These are phyloP conservation scores for Cryphonectria japonica DNA, from an alignment of 2,329 filamentous ascomycete species.

Conservation along the genomic window DNA sequence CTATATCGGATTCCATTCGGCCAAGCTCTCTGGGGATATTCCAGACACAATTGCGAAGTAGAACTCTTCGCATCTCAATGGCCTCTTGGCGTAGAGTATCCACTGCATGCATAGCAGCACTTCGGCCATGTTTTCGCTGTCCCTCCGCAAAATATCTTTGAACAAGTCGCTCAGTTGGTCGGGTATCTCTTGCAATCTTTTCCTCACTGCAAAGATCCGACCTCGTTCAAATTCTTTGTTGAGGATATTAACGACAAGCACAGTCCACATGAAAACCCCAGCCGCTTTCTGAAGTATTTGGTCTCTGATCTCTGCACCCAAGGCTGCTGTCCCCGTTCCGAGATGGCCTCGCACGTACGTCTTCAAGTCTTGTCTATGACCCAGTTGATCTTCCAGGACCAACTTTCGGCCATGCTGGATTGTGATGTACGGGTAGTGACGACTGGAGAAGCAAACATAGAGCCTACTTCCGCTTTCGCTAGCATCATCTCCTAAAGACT, in stretches of 20 bases:
- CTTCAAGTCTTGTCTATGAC: conserved; percentile 42
- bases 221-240: conserved; percentile 41
- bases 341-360: conserved; percentile 39
- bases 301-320: conserved; percentile 29
- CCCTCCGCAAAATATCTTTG: conserved; percentile 51
- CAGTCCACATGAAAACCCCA: conserved; percentile 48
- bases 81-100: conserved; percentile 52
- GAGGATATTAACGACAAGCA: conserved; percentile 42
- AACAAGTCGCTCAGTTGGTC: conserved; percentile 51
- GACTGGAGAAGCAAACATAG: conserved; percentile 49
- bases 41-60: conserved; percentile 48
- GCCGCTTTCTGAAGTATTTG: conserved; percentile 43
- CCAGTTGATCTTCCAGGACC: conserved; percentile 41
- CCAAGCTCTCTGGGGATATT: conserved; percentile 29
- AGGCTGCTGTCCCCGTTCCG: conserved; percentile 27
- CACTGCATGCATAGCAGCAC: conserved; percentile 53
- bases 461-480: conserved; percentile 32
- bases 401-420: conserved; percentile 37
- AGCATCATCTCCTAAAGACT: conserved; percentile 40
- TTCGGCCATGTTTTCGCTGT: conserved; percentile 44
- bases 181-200: conserved; percentile 41
- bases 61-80: conserved; percentile 46
- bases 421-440: conserved; percentile 51
- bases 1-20: conserved; percentile 34
- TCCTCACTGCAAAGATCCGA: conserved; percentile 32